phyloP scores from a whole-genome alignment of 78 protist genomes.

The Cavenderia fasciculata region DNA sequence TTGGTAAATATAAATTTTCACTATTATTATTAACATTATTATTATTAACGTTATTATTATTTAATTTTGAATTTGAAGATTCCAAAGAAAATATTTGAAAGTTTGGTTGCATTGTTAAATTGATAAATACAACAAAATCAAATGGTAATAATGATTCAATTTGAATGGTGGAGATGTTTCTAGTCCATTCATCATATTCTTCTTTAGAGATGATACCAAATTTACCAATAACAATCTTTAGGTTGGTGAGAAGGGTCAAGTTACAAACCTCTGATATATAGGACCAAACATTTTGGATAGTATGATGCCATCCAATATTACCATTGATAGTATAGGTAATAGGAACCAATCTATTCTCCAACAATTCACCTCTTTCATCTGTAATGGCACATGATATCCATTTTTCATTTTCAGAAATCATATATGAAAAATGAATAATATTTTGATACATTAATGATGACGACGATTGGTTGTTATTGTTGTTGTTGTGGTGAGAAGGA shows the following conservation, averaged over 20 bases:
- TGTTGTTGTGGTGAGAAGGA: not conserved
- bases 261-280: constrained; percentile 18
- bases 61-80: not conserved
- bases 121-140: constrained; percentile 41
- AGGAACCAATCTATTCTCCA: constrained; percentile 41
- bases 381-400: constrained; percentile 49
- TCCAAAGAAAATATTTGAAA: constrained; percentile 28
- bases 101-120: constrained; percentile 31
- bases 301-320: constrained; percentile 13
- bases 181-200: constrained; percentile 26
- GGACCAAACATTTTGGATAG: constrained; percentile 41
- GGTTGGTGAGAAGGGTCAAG: not conserved
- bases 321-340: not conserved
- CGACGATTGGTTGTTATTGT: not conserved
- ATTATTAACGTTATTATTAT: not conserved
- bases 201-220: constrained; percentile 34
- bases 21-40: not conserved
- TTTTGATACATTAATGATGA: not conserved
- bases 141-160: not conserved
- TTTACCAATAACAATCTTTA: constrained; percentile 22
- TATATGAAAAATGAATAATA: constrained; percentile 39
- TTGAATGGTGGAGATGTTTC: not conserved
- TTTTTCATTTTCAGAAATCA: constrained; percentile 24
- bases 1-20: constrained; percentile 5
- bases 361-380: constrained; percentile 60